These are phyloP conservation scores for Ceratocystis cacaofunesta DNA, from an alignment of 2,329 filamentous ascomycete species.

Conservation along the genomic window DNA sequence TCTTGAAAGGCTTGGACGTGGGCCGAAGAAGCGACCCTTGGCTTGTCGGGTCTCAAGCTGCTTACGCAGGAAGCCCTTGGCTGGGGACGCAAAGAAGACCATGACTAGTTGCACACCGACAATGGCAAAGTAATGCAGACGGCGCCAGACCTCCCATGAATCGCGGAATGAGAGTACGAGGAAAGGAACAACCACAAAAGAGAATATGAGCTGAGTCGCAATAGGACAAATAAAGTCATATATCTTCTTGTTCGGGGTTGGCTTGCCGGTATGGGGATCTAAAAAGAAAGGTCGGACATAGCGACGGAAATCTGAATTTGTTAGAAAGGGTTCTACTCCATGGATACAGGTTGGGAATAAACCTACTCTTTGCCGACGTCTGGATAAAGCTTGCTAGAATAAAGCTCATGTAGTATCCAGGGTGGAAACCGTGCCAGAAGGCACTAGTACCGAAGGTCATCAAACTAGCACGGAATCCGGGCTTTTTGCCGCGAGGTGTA, in stretches of 20 bases:
- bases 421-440: conserved; percentile 96
- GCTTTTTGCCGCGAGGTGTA: conserved; percentile 88
- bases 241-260: conserved; percentile 60
- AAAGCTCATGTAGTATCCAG: conserved; percentile 88
- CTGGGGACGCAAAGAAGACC: conserved; percentile 66
- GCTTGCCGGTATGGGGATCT: conserved; percentile 54
- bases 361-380: conserved; percentile 76
- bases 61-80: conserved; percentile 45
- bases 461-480: conserved; percentile 85
- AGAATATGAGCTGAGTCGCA: conserved; percentile 66
- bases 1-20: conserved; percentile 26
- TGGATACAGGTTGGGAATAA: background rate
- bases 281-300: conserved; percentile 87
- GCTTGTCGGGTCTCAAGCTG: conserved; percentile 43
- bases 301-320: conserved; percentile 60
- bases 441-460: conserved; percentile 90
- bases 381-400: conserved; percentile 82
- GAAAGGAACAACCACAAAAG: conserved; percentile 73
- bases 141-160: conserved; percentile 62
- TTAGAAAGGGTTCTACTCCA: conserved; percentile 15
- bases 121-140: conserved; percentile 79
- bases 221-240: conserved; percentile 71
- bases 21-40: conserved; percentile 28
- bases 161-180: conserved; percentile 59
- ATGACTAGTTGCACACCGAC: conserved; percentile 50